Percentiles rank a stretch among this genome's conserved stretches.
phyloP scores from a whole-genome alignment of 1,139 yeast species.

The Blastobotrys indianensis region DNA sequence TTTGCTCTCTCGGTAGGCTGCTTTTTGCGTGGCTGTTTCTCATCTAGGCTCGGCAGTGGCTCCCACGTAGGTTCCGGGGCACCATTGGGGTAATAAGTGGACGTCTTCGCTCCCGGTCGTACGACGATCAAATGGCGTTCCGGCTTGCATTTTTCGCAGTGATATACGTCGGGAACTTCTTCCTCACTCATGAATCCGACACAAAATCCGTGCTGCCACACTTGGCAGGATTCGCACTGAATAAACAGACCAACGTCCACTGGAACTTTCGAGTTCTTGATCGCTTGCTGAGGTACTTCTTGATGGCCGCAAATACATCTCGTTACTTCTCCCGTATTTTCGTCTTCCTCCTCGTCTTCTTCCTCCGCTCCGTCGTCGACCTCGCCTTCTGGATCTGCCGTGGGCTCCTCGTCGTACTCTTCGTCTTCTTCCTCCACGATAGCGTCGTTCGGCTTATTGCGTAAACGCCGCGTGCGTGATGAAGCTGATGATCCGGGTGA shows the following conservation, averaged over 20 bases:
- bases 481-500: slow-evolving; percentile 1
- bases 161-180: slow-evolving; percentile 83
- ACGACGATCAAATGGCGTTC: slow-evolving; percentile 60
- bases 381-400: neutral
- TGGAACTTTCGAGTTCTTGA: slow-evolving; percentile 36
- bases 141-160: slow-evolving; percentile 89
- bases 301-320: slow-evolving; percentile 83
- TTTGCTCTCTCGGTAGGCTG: neutral
- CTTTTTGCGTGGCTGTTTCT: slow-evolving; percentile 15
- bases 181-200: slow-evolving; percentile 72
- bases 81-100: slow-evolving; percentile 38
- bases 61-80: slow-evolving; percentile 6
- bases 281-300: slow-evolving; percentile 49
- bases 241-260: slow-evolving; percentile 73
- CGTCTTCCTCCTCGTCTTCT: slow-evolving; percentile 13
- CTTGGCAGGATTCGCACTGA: slow-evolving; percentile 88
- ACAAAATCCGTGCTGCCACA: slow-evolving; percentile 97
- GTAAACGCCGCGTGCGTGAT: neutral
- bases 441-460: slow-evolving; percentile 1
- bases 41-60: slow-evolving; percentile 11
- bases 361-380: slow-evolving; percentile 14
- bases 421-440: neutral
- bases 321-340: slow-evolving; percentile 59
- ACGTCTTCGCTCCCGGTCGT: slow-evolving; percentile 42
- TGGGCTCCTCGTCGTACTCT: slow-evolving; percentile 1